Evolutionary conservation across 75 land plant species (phyloP), one percentile per base, ranked within the genome.

Genomic region (Azolla pinnata): DNA sequence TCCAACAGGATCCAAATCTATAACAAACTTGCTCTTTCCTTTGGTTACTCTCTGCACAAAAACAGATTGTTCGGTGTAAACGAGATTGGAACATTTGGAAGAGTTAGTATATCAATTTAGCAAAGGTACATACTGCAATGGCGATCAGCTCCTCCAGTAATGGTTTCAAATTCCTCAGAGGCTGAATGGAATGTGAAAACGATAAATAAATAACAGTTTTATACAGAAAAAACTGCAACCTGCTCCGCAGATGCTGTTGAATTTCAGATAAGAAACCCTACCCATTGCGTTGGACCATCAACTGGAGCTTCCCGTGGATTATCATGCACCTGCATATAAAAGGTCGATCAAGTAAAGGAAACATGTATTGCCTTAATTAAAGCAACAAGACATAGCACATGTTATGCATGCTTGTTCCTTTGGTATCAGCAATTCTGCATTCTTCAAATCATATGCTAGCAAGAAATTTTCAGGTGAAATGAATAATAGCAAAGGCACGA

Each of bases 271-370:
- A 7, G 24, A 29, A 23, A 10, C 58, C 85, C 71, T 67, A 89
- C 96, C 96, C 97, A 92, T 62, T 92, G 97, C 30, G 97, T 92
- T 54, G 97, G 97, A 31, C 95, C 95, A 70, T 92, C 97, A 65
- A 80, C 83, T 31, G 97, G 97, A 25, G 97, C 97, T 53, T 75
- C 79, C 34, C 70, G 25, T 25, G 97, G 97, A 60, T 92, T 77
- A 76, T 92, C 87, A 65, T 92, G 97, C 33, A 92, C 96, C 96
- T 89, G 58, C n/a, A 4, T 26, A 1, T 26, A 51, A 33, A 63
- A 26, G 2, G 40, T 29, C n/a, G 49, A 18, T 33, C 21, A 23
- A 45, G 12, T 10, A 7, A 48, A 54, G 10, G 12, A 51, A 31
- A 28, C 5, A 18, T 56, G 63, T 23, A 18, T 23, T 2, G 46